phyloP scores from a whole-genome alignment of 2,329 filamentous ascomycete species.

The Verruconis gallopava region DNA sequence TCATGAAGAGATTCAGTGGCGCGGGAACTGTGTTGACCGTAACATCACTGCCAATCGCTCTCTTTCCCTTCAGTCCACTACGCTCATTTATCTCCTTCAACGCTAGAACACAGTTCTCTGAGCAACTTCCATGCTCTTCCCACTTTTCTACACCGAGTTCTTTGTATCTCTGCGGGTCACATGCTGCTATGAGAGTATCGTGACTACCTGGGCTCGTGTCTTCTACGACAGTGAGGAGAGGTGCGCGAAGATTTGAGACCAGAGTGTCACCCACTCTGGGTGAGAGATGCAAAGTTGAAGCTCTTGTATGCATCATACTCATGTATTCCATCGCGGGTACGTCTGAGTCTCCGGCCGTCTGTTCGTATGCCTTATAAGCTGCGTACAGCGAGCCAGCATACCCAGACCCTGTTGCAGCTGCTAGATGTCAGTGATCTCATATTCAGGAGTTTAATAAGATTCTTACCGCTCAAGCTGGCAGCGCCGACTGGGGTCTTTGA shows the following conservation, averaged over 20 bases:
- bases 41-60: conserved; percentile 12
- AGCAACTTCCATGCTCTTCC: conserved; percentile 23
- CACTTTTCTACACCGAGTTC: conserved; percentile 19
- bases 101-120: conserved; percentile 25
- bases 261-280: conserved; percentile 20
- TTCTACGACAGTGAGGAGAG: conserved; percentile 21
- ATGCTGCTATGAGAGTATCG: conserved; percentile 24
- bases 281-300: conserved; percentile 18
- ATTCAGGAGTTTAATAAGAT: neutral
- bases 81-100: conserved; percentile 16
- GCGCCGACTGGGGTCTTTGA: conserved; percentile 38
- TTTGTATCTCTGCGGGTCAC: conserved; percentile 23
- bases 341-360: conserved; percentile 7
- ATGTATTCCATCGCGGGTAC: conserved; percentile 18
- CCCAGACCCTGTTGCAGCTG: conserved; percentile 33
- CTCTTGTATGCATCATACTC: conserved; percentile 24
- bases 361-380: conserved; percentile 35
- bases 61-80: conserved; percentile 14
- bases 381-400: conserved; percentile 35
- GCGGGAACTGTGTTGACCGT: conserved; percentile 16
- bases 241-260: conserved; percentile 21
- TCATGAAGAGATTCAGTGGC: conserved; percentile 31
- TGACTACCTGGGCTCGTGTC: conserved; percentile 23
- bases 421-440: neutral
- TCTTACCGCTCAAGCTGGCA: conserved; percentile 29